These are phyloP conservation scores for Thermomyces lanuginosus DNA, from an alignment of 2,329 filamentous ascomycete species.

Conservation along the genomic window DNA sequence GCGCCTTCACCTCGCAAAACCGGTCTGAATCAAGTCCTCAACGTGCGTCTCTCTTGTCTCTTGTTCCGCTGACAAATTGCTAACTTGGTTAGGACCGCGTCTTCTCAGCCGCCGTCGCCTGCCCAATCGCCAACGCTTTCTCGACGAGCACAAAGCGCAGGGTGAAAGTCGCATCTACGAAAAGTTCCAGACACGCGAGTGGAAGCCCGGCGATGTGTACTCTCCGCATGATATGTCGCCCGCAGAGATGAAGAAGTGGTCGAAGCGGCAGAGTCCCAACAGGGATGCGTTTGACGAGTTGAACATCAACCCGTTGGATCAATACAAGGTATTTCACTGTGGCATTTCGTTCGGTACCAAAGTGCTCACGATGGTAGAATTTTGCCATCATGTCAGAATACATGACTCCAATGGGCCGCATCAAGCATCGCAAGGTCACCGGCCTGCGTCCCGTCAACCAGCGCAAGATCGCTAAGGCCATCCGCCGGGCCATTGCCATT, in stretches of 20 bases:
- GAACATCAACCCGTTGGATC: slow-evolving; percentile 60
- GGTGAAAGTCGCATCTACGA: slow-evolving; percentile 24
- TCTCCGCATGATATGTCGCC: slow-evolving; percentile 72
- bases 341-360: slow-evolving; percentile 1
- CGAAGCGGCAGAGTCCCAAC: slow-evolving; percentile 36
- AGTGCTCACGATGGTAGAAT: slow-evolving; percentile 43
- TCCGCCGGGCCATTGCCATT: slow-evolving; percentile 72
- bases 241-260: slow-evolving; percentile 69
- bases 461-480: slow-evolving; percentile 80
- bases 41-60: too few relatives aligned
- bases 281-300: slow-evolving; percentile 65
- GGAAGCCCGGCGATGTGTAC: slow-evolving; percentile 70
- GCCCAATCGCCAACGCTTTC: slow-evolving; percentile 17
- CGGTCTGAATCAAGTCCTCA: slow-evolving; percentile 2
- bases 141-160: slow-evolving; percentile 21
- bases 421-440: slow-evolving; percentile 59
- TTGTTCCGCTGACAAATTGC: too few relatives aligned
- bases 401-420: slow-evolving; percentile 68
- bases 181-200: slow-evolving; percentile 43
- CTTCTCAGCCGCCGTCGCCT: slow-evolving; percentile 11
- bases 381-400: slow-evolving; percentile 83
- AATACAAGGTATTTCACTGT: slow-evolving; percentile 56
- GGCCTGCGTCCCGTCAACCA: slow-evolving; percentile 80
- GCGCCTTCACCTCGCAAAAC: slow-evolving; percentile 13
- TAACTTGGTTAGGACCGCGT: not conserved